Evolutionary conservation across 768 basidiomycete species (phyloP), one percentile per base, ranked within the genome.

Genomic region (Tricholoma furcatifolium): DNA sequence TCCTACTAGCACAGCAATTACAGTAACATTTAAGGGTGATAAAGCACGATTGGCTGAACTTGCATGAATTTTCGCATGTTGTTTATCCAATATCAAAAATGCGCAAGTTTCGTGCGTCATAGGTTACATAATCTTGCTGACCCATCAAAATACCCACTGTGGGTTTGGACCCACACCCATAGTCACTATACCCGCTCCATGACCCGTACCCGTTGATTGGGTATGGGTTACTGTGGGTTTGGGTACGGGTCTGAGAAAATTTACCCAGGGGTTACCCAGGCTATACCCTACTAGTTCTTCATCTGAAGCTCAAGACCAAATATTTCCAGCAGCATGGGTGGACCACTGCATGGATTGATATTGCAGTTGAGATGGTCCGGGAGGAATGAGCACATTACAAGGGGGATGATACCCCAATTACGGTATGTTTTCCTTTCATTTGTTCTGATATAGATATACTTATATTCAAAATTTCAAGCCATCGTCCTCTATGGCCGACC

Each of bases 231-330:
- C 7, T 27, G 27, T 27, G 27, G 27, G 27, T 27, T 27, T 27
- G 27, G 27, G 7, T 27, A 27, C 27, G 27, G 27, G 27, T 27
- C 27, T 27, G 27, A 27, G 27, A 27, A 27, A 27, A 27, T 4
- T 4, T 27, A 27, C 27, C 27, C 27, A 27, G 27, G 27, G 27
- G 27, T 27, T 27, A 27, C 27, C 27, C 27, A 27, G 27, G 27
- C 27, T 27, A 27, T 27, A 27, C 27, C 27, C 27, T 27, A 4
- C 15, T 15, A 72, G 70, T 72, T 14, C 62, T 72, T 5, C 69
- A 72, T 47, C 70, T 69, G 72, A 72, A 50, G 70, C 71, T 56
- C 44, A n/a, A n/a, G n/a, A n/a, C n/a, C n/a, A n/a, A n/a, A n/a
- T n/a, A n/a, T n/a, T n/a, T n/a, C n/a, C n/a, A 55, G 18, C 52